Evolutionary conservation across 1,139 yeast genomes (phyloP), one percentile per base, ranked within the genome.

Genomic region (Geotrichum candidum): DNA sequence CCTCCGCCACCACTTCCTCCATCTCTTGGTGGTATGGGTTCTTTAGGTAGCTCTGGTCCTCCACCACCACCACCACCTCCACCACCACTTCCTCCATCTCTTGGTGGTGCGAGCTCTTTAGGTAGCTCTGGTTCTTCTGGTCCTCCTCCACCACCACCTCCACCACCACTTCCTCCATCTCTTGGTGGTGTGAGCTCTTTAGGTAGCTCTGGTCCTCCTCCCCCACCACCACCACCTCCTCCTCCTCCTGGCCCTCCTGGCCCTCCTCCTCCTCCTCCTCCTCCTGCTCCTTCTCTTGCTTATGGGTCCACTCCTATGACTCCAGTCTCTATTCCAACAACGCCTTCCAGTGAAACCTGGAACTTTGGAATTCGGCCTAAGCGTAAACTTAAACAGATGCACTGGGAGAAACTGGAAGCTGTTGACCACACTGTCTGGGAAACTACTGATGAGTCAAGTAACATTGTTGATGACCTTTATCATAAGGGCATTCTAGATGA

Each of bases 391-490:
- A 94, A 92, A 73, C 98, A 92, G 71, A 86, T 94, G 80, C 99
- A 94, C 72, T 94, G 98, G 98, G 97, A 92, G 67, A 89, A 85
- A 70, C 79, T 94, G 55, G 80, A 80, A 57, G 70, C 76, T 38
- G 85, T 90, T 54, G 83, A 85, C 54, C 82, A 85, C 53, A 94
- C 98, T 0, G 83, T 94, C 60, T 94, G 99, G 99, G 80, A 80
- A 15, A 83, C 82, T 50, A 38, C 80, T 33, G 80, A 80, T 56
- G 77, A 74, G 60, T 18, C 50, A n/a, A 84, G 79, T 11, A 74
- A 78, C 3, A 74, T 85, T 41, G 80, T 84, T 0, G 83, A 82
- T 59, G 81, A 81, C 58, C 78, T 91, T 58, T 78, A 83, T 59
- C 83, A 84, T 63, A 80, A 82, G 64, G 98, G 98, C 23, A 83